These are phyloP conservation scores for Barnettozyma botsteinii DNA, from an alignment of 805 yeast species.

Conservation along the genomic window DNA sequence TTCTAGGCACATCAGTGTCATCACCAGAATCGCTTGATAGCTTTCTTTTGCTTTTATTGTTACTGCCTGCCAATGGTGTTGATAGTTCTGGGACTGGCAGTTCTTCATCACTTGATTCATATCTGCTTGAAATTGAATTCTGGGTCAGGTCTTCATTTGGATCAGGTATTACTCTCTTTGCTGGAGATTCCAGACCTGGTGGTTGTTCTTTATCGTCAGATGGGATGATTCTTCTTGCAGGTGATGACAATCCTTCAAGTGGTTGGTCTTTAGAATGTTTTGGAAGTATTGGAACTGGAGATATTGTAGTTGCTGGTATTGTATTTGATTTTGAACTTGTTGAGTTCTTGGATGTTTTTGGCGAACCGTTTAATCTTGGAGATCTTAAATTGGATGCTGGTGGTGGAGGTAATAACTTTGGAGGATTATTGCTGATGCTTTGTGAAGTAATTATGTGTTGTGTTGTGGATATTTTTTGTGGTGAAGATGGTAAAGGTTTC, in stretches of 20 bases:
- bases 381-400: not conserved
- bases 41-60: not conserved
- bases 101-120: conserved; percentile 24
- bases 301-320: not conserved
- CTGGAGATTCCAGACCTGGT: not conserved
- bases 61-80: conserved; percentile 8
- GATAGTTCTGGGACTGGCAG: conserved; percentile 21
- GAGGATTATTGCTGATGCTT: not conserved
- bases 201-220: not conserved
- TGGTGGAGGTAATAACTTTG: not conserved
- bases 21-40: not conserved
- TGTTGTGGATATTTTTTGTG: not conserved
- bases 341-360: not conserved
- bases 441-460: not conserved
- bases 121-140: conserved; percentile 10
- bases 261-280: no score
- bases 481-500: not conserved
- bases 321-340: not conserved
- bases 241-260: not conserved
- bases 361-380: not conserved
- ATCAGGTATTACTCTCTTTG: not conserved
- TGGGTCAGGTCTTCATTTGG: conserved; percentile 1
- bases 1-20: conserved; percentile 3
- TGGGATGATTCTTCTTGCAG: not conserved
- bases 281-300: not conserved